Evolutionary conservation across 2,329 filamentous ascomycete genomes (phyloP), one percentile per base, ranked within the genome.

Genomic region (Botrytis galanthina): DNA sequence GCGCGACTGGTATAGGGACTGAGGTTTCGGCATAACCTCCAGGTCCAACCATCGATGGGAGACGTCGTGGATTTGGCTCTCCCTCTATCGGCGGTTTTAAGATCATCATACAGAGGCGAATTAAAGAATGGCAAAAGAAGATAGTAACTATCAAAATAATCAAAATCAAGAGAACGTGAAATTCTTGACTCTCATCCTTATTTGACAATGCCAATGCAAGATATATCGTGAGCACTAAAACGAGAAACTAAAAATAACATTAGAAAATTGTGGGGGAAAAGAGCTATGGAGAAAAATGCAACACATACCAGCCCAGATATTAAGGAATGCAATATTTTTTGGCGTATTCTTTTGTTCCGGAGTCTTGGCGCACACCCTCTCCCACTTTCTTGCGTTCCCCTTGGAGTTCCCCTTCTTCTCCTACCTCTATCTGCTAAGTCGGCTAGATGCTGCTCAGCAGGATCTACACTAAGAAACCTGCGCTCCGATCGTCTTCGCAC

Each of bases 141-240:
- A 95, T 89, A 2, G 91, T 90, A 48, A 91, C 87, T 70, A 91
- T 84, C 70, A 97, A 83, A 73, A 97, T 91, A 76, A 95, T 86
- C 71, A 97, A 86, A 73, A 97, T 91, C 74, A 97, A 87, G 71
- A 97, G 85, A 74, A 97, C 89, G 78, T 94, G 92, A 79, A 97
- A 91, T 81, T 94, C 92, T 80, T 89, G 89, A 60, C 88, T 88
- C 69, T 88, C 84, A 74, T 89, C 85, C 59, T 87, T 88, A 75
- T 89, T 86, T 4, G 91, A 91, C 62, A 94, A 85, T 32, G 90
- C 88, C 62, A 97, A 87, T 8, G 88, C 88, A 76, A 97, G 87
- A 80, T 96, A 80, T 29, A 80, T 74, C 9, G 77, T 77, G 37
- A 80, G 73, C 14, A 80, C 67, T 16, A 80, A 73, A 4, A 76